phyloP scores from a whole-genome alignment of 306 rosid species.

The Vigna nakashimae region DNA sequence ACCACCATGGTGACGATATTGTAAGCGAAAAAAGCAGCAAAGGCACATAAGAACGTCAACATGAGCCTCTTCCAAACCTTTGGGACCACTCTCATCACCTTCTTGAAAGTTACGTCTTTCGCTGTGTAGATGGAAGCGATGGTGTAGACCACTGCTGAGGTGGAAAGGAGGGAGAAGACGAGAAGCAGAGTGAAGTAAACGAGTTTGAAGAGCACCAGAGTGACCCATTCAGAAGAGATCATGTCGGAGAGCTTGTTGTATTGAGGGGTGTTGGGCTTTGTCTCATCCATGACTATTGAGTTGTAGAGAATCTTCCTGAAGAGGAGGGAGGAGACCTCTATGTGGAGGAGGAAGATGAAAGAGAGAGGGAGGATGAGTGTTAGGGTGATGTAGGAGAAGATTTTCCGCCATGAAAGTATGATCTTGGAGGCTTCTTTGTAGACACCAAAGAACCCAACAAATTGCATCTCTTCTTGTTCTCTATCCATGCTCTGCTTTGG shows the following conservation, averaged over 20 bases:
- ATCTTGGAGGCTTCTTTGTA: constrained; percentile 55
- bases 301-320: constrained; percentile 38
- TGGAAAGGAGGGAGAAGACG: constrained; percentile 62
- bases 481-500: constrained; percentile 48
- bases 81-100: constrained; percentile 61
- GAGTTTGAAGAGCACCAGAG: constrained; percentile 47
- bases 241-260: constrained; percentile 40
- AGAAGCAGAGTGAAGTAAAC: constrained; percentile 51
- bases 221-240: constrained; percentile 51
- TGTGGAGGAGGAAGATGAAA: constrained; percentile 56
- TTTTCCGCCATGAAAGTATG: constrained; percentile 52
- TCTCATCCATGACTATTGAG: background rate
- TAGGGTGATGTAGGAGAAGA: constrained; percentile 61
- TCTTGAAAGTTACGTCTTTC: constrained; percentile 52
- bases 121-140: constrained; percentile 57
- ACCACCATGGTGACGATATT: constrained; percentile 4
- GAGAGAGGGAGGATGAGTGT: constrained; percentile 62
- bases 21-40: constrained; percentile 46
- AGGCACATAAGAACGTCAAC: constrained; percentile 60
- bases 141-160: constrained; percentile 72
- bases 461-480: constrained; percentile 67
- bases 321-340: constrained; percentile 52
- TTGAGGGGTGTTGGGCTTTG: constrained; percentile 20
- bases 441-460: constrained; percentile 57
- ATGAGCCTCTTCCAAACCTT: constrained; percentile 72